phyloP scores from a whole-genome alignment of 176 grass and related monocot species.

The Pontederia paniculata region DNA sequence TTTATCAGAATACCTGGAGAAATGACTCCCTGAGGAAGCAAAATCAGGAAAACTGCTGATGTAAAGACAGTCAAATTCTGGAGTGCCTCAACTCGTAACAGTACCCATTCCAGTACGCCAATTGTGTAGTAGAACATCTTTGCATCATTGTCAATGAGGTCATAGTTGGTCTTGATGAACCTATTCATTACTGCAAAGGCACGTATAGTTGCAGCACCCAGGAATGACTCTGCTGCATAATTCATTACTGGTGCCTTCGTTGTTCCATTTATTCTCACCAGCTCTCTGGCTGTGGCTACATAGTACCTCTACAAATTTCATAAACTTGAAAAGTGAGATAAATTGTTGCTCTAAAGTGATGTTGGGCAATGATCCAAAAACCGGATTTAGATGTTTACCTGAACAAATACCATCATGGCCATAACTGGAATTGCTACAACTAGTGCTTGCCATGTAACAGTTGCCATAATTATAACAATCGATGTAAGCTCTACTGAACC shows the following conservation, averaged over 20 bases:
- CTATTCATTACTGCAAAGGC: constrained; percentile 50
- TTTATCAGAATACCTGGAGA: constrained; percentile 41
- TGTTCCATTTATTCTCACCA: constrained; percentile 90
- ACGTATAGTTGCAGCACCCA: constrained; percentile 63
- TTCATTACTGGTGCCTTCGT: constrained; percentile 94
- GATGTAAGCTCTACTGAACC: constrained; percentile 31
- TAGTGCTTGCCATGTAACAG: constrained; percentile 80
- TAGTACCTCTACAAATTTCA: constrained; percentile 51
- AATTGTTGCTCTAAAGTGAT: background rate
- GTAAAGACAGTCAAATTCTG: constrained; percentile 65
- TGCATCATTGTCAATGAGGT: constrained; percentile 72
- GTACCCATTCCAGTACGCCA: constrained; percentile 86
- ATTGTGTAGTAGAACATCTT: constrained; percentile 76
- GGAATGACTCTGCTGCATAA: constrained; percentile 65
- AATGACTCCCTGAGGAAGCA: constrained; percentile 60
- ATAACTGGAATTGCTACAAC: constrained; percentile 65
- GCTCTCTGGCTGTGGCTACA: constrained; percentile 72
- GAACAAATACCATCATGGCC: constrained; percentile 47
- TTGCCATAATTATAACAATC: constrained; percentile 41
- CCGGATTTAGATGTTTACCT: constrained; percentile 31
- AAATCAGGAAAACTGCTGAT: constrained; percentile 56
- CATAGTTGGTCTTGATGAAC: constrained; percentile 52
- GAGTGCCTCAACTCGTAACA: constrained; percentile 73
- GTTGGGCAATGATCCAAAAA: too few species aligned
- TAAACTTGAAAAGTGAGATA: background rate